These are phyloP conservation scores for Geotrichum candidum DNA, from an alignment of 1,139 yeast genomes.

Conservation along the genomic window DNA sequence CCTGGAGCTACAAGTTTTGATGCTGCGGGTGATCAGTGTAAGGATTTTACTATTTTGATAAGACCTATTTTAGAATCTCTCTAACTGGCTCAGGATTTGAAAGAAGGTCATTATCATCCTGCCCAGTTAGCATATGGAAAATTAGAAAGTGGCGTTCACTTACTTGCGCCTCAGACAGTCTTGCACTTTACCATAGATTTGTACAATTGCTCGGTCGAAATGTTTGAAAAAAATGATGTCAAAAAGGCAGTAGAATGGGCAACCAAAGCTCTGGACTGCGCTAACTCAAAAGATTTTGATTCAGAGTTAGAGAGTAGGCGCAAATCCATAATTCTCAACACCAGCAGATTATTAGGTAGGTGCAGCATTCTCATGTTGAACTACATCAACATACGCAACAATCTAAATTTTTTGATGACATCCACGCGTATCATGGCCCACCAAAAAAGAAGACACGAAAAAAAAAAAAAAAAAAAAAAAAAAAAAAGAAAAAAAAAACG, in stretches of 20 bases:
- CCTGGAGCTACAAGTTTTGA: conserved; percentile 7
- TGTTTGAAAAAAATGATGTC: conserved; percentile 4
- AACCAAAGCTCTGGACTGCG: conserved; percentile 10
- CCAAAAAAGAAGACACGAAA: background rate
- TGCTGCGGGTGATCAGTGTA: conserved; percentile 13
- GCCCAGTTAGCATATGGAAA: conserved; percentile 9
- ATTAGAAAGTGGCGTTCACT: background rate
- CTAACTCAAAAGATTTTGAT: background rate
- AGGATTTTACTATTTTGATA: background rate
- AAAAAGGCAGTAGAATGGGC: conserved; percentile 14
- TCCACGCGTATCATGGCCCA: too few species aligned
- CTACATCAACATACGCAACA: too few species aligned
- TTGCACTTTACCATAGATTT: conserved; percentile 12
- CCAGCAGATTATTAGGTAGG: conserved; percentile 15
- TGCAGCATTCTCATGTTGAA: background rate
- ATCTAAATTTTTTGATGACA: too few species aligned
- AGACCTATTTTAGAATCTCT: background rate
- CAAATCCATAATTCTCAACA: conserved; percentile 7
- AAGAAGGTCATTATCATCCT: conserved; percentile 5
- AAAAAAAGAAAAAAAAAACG: background rate
- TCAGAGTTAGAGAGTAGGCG: background rate
- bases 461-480: too few species aligned
- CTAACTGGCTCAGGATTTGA: conserved; percentile 6
- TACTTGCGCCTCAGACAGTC: conserved; percentile 4
- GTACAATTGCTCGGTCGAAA: conserved; percentile 17